Evolutionary conservation across 2,329 filamentous ascomycete species (phyloP).

Genomic region (Alternaria metachromatica): DNA sequence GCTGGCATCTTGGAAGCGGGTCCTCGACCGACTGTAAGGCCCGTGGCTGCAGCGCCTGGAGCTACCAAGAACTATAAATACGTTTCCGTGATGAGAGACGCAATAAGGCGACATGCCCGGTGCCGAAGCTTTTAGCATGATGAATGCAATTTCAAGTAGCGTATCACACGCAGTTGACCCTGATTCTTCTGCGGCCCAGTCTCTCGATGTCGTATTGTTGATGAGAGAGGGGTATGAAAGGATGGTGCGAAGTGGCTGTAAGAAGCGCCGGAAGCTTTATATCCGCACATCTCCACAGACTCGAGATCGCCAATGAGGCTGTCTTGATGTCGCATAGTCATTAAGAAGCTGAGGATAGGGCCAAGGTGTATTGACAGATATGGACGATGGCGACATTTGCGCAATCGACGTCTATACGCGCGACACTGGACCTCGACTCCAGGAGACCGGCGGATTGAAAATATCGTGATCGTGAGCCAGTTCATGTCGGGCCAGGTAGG

Average conservation of each 20-base stretch:
- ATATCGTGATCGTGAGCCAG: not conserved
- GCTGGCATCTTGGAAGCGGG: not conserved
- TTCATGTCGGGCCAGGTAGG: not conserved
- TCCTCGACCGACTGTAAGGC: not conserved
- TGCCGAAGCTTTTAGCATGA: not conserved
- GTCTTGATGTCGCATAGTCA: not conserved
- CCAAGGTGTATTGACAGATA: not conserved
- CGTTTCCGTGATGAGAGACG: not conserved
- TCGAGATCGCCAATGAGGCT: not conserved
- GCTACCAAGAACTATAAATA: not conserved
- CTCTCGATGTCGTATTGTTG: not conserved
- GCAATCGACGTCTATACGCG: not conserved
- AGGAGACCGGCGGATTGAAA: not conserved
- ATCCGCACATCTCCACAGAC: not conserved
- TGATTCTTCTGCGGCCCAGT: not conserved
- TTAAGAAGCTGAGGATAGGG: not conserved
- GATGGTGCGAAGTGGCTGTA: not conserved
- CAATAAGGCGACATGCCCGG: not conserved
- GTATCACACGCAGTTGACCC: not conserved
- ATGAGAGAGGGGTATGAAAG: not conserved
- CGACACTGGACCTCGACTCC: not conserved
- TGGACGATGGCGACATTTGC: not conserved
- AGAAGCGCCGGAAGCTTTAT: not conserved
- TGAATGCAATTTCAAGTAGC: not conserved
- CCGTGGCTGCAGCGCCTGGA: not conserved